Conservation (phyloP, 768 basidiomycete genomes). For the Mycena olivaceomarginata region DNA sequence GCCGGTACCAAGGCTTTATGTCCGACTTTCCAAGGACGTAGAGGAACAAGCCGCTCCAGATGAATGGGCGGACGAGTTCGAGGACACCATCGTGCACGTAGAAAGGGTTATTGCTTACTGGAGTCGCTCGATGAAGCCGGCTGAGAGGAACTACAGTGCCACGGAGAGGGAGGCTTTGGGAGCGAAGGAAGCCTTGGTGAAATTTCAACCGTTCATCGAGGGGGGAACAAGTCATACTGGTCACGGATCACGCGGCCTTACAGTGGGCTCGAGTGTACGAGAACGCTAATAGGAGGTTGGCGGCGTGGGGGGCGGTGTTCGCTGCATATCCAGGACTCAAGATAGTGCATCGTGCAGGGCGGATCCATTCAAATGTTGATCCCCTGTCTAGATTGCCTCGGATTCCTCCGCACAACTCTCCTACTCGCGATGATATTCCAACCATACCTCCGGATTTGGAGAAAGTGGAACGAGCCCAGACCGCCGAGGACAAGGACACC, state of each 20-base stretch:
- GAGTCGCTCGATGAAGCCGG: not conserved
- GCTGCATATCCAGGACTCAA: not conserved
- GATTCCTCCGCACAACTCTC: not conserved
- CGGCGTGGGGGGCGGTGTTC: slow-evolving; percentile 1
- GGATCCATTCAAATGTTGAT: not conserved
- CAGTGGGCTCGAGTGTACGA: too few species aligned
- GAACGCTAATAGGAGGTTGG: not conserved
- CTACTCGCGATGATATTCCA: not conserved
- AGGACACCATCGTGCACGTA: slow-evolving; percentile 45
- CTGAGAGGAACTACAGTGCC: not conserved
- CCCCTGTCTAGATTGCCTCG: not conserved
- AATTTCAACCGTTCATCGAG: too few species aligned
- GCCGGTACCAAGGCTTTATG: slow-evolving; percentile 38
- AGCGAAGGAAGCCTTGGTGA: not conserved
- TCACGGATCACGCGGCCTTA: too few species aligned
- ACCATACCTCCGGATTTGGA: too few species aligned
- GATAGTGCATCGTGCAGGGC: not conserved
- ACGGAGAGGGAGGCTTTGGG: not conserved
- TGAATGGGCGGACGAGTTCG: slow-evolving; percentile 10
- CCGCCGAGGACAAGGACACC: too few species aligned
- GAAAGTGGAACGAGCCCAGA: too few species aligned
- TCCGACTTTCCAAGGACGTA: not conserved
- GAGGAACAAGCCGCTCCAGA: not conserved
- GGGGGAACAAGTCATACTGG: too few species aligned
- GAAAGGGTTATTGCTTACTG: slow-evolving; percentile 46